These are phyloP conservation scores for Stephania cephalantha DNA, from an alignment of 164 flowering plant genomes.

Conservation along the genomic window DNA sequence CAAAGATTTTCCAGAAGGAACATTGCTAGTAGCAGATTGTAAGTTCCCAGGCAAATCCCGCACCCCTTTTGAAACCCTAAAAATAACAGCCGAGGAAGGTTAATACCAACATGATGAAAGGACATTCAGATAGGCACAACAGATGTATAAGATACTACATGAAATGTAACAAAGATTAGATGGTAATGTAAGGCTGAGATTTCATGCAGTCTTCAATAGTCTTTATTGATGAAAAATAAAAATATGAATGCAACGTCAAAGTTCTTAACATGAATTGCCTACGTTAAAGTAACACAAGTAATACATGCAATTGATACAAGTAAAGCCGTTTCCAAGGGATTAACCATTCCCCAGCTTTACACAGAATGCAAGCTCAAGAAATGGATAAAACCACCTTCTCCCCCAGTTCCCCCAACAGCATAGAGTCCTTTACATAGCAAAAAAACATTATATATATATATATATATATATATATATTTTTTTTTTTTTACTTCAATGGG, in stretches of 20 bases:
- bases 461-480: no score
- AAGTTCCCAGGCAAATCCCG: conserved; percentile 78
- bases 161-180: background rate
- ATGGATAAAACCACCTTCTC: no score
- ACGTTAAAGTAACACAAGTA: background rate
- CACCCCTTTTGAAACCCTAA: conserved; percentile 90
- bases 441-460: no score
- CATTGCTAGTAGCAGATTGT: conserved; percentile 77
- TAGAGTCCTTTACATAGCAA: no score
- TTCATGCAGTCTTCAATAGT: background rate
- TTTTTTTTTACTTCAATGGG: no score
- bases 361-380: no score
- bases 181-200: background rate
- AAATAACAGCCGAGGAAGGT: background rate
- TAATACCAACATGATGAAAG: background rate
- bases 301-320: background rate
- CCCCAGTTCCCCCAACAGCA: no score
- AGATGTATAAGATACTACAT: background rate
- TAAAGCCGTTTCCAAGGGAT: background rate
- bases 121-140: background rate
- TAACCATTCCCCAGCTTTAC: no score
- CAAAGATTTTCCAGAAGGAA: conserved; percentile 85
- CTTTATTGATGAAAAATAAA: no score
- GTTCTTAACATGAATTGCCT: background rate
- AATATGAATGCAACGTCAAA: no score